A percentile compares a stretch with the other conserved stretches of the same genome.
Evolutionary conservation across 2,329 filamentous ascomycete species (phyloP).

Genomic region (Alternaria sp.): DNA sequence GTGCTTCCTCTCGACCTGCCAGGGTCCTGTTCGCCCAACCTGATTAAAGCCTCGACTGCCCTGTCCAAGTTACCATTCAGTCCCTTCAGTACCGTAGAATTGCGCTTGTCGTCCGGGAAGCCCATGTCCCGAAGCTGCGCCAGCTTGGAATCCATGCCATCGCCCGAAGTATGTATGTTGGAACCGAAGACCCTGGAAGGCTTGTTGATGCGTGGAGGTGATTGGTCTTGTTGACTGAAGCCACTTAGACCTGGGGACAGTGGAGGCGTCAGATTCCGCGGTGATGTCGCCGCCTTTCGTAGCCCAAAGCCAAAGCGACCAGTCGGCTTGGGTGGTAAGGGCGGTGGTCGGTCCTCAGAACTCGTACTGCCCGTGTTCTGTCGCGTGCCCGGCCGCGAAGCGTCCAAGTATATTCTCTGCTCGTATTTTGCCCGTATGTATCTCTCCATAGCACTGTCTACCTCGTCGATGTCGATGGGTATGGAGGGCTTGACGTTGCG

Average conservation of each 20-base stretch:
- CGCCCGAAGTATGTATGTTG: conserved; percentile 63
- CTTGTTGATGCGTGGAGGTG: conserved; percentile 65
- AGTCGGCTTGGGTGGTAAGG: conserved; percentile 67
- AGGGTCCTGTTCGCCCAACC: conserved; percentile 72
- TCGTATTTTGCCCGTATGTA: conserved; percentile 97
- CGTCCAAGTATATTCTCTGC: conserved; percentile 62
- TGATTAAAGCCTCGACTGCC: conserved; percentile 83
- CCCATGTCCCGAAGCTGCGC: conserved; percentile 86
- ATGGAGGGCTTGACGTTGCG: conserved; percentile 83
- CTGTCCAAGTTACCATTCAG: conserved; percentile 86
- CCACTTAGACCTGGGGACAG: conserved; percentile 43
- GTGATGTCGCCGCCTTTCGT: conserved; percentile 76
- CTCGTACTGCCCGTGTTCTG: conserved; percentile 66
- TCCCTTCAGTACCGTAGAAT: conserved; percentile 81
- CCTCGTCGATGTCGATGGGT: conserved; percentile 90
- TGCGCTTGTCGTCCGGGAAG: conserved; percentile 83
- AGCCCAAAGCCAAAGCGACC: conserved; percentile 71
- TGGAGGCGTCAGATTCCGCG: conserved; percentile 63
- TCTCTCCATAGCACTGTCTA: conserved; percentile 91
- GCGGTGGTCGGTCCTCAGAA: conserved; percentile 65
- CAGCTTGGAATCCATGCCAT: conserved; percentile 80
- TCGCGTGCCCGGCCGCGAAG: conserved; percentile 54
- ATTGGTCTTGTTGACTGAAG: conserved; percentile 43
- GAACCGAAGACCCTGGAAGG: conserved; percentile 73
- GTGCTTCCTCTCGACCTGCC: conserved; percentile 58